A percentile compares a stretch with the other conserved stretches of the same genome.
Evolutionary conservation across 169 alveolate species (phyloP).

Genomic region (Toxoplasma gondii): DNA sequence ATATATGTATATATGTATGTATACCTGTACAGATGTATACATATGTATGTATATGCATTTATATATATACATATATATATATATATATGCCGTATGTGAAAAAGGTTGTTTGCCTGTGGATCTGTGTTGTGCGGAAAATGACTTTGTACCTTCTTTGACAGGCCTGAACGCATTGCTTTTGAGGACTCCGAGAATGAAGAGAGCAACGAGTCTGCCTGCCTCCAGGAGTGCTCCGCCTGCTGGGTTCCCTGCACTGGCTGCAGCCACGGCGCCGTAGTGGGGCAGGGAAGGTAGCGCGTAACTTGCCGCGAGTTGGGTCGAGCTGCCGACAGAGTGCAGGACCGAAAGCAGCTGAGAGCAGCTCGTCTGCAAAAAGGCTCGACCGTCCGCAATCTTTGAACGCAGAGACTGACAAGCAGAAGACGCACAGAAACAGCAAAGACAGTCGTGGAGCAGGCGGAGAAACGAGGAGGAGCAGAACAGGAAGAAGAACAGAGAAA

Average conservation of each 20-base stretch:
- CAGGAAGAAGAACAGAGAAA: neutral
- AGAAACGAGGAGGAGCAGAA: neutral
- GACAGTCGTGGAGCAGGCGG: neutral
- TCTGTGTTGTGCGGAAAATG: too few species aligned
- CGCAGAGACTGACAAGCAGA: constrained; percentile 29
- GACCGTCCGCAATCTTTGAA: constrained; percentile 58
- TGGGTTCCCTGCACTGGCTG: neutral
- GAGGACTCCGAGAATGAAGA: constrained; percentile 44
- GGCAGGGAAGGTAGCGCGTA: neutral
- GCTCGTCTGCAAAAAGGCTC: constrained; percentile 42
- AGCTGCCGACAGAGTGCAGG: constrained; percentile 19
- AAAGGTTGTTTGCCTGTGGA: too few species aligned
- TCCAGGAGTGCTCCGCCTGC: neutral
- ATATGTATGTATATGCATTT: neutral
- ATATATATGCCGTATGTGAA: neutral
- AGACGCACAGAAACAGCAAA: neutral
- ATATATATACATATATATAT: neutral
- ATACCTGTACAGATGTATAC: neutral
- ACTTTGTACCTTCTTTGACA: constrained; percentile 33
- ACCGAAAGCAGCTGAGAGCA: constrained; percentile 47
- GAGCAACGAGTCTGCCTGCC: constrained; percentile 33
- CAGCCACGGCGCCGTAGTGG: constrained; percentile 36
- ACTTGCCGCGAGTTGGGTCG: neutral
- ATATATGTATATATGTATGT: neutral
- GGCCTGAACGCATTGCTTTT: constrained; percentile 56